Conservation (phyloP, 1,139 yeast genomes). For the Citeromyces hawaiiensis region DNA sequence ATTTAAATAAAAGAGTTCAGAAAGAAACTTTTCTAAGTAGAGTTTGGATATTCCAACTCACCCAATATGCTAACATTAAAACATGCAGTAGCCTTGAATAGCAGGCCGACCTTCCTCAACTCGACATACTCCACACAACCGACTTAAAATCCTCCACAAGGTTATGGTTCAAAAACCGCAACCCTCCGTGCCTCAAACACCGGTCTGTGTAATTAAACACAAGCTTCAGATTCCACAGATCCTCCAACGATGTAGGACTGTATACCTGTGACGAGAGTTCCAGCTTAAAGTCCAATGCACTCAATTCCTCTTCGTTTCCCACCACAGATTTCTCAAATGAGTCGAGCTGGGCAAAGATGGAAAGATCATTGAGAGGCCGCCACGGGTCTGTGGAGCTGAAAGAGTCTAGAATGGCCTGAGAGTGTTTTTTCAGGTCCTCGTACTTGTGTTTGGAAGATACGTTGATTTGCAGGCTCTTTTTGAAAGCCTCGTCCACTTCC, state of each 20-base stretch:
- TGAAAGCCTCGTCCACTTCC: slow-evolving; percentile 30
- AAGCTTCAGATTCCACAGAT: slow-evolving; percentile 53
- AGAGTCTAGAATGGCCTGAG: slow-evolving; percentile 1
- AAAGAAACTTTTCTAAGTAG: too few relatives aligned
- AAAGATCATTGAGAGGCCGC: slow-evolving; percentile 11
- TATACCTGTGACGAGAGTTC: slow-evolving; percentile 33
- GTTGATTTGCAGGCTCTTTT: slow-evolving; percentile 29
- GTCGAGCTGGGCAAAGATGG: slow-evolving; percentile 17
- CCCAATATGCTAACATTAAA: too few relatives aligned
- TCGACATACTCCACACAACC: slow-evolving; percentile 20
- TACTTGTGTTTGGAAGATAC: slow-evolving; percentile 26
- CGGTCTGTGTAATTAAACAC: slow-evolving; percentile 50
- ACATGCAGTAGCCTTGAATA: too few relatives aligned
- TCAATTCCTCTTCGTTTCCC: slow-evolving; percentile 16
- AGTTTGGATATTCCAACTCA: too few relatives aligned
- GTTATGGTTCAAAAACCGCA: slow-evolving; percentile 29
- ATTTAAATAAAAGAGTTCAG: too few relatives aligned
- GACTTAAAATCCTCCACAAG: slow-evolving; percentile 40
- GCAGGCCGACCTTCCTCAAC: not conserved
- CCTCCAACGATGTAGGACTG: slow-evolving; percentile 33
- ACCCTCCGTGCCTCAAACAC: slow-evolving; percentile 10
- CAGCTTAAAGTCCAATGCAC: slow-evolving; percentile 41
- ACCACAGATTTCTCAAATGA: slow-evolving; percentile 23
- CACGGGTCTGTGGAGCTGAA: not conserved
- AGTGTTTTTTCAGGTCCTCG: not conserved